Base-by-base conservation (phyloP, 345 rosid genomes). In the Mercurialis annua region DNA sequence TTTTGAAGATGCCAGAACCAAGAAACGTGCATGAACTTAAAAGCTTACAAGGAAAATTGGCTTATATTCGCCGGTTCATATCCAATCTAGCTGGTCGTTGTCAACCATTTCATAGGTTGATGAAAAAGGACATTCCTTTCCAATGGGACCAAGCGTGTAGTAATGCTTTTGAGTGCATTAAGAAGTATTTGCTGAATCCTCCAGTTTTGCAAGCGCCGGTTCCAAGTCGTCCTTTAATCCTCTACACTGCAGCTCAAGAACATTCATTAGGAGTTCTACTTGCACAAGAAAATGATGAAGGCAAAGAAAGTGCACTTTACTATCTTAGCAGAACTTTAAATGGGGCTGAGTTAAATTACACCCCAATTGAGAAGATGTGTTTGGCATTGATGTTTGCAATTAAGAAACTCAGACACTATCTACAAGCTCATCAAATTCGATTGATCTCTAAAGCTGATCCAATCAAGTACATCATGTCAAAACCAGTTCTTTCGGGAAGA, bases 41-140 rank as follows among this genome's bases (percentile, higher is more conserved):
- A 7, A 55, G 70, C 10, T 23, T 66, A 1, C 53, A 53, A 40
- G 62, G 52, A 43, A 43, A 66, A 10, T 30, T 64, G 4, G 42
- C 15, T 4, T 64, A 49, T 12, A 18, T 64, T 9, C 5, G 46
- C 10, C 16, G 46, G 1, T 64, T 64, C 12, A 31, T 48, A 15
- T 47, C 46, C 0, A 64, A 49, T 5, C 24, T 49, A 6, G 44
- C 6, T 10, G 30, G 12, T 3, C 3, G n/a, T 2, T 47, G 27
- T 30, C 27, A 64, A 18, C 42, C 54, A 15, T 47, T 64, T 16
- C n/a, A 16, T 21, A 17, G 10, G 11, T 6, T 50, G 4, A 50
- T 50, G 54, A 50, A 50, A 9, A 50, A 50, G 5, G 54, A 61
- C n/a, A n/a, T n/a, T n/a, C n/a, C n/a, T n/a, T n/a, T n/a, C n/a